These are phyloP conservation scores for Colletotrichum phormii DNA, from an alignment of 2,329 filamentous ascomycete species.

Conservation along the genomic window DNA sequence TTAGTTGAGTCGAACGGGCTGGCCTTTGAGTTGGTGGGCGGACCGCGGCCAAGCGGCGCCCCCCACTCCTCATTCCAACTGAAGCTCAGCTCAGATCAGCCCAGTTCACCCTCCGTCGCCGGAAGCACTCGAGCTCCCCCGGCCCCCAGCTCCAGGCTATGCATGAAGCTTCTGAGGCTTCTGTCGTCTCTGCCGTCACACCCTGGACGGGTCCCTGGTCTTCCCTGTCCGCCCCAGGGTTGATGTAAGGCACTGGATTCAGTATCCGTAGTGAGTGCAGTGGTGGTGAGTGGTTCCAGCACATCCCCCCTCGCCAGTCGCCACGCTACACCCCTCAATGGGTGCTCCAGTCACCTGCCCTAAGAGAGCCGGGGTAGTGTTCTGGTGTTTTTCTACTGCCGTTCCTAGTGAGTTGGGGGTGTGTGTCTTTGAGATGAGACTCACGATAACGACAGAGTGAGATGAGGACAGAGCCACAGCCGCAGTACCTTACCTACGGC, in stretches of 20 bases:
- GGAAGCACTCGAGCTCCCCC: neutral
- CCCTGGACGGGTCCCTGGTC: constrained; percentile 11
- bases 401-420: neutral
- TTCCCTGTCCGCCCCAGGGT: constrained; percentile 10
- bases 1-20: neutral
- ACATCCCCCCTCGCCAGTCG: neutral
- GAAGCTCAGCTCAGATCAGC: neutral
- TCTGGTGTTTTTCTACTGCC: constrained; percentile 28
- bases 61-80: neutral
- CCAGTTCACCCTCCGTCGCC: neutral
- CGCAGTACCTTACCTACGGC: neutral
- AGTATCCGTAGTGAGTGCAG: no score
- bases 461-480: neutral
- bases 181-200: constrained; percentile 30
- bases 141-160: constrained; percentile 9
- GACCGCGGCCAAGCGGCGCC: neutral
- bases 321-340: neutral
- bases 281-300: constrained; percentile 1
- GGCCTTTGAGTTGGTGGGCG: neutral
- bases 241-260: neutral
- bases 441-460: neutral
- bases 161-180: constrained; percentile 37
- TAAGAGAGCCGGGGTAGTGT: neutral
- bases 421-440: neutral
- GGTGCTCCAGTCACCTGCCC: neutral